phyloP scores from a whole-genome alignment of 176 grass and related monocot species.

The Eleusine indica region DNA sequence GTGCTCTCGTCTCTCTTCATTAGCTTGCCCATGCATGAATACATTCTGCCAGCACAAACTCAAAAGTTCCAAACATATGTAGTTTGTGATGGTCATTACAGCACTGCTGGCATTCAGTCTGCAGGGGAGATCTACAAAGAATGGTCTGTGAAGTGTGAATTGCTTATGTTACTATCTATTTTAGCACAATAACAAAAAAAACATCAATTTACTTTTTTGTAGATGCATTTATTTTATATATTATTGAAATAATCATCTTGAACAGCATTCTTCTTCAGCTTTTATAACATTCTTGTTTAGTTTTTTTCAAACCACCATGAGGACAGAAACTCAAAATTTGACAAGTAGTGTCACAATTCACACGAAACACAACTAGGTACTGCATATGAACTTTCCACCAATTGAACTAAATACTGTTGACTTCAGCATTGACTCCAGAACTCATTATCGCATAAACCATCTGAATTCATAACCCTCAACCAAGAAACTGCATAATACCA shows the following conservation, averaged over 20 bases:
- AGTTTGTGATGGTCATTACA: conserved; percentile 14
- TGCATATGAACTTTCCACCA: neutral
- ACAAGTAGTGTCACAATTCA: neutral
- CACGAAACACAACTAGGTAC: neutral
- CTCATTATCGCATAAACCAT: neutral
- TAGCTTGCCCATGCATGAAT: neutral
- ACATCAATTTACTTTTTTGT: conserved; percentile 8
- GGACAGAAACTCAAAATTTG: neutral
- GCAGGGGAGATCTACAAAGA: conserved; percentile 34
- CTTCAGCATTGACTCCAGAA: neutral
- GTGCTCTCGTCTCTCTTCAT: neutral
- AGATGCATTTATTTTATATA: neutral
- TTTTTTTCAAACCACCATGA: conserved; percentile 1
- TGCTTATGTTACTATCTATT: neutral
- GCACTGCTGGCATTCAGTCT: conserved; percentile 16
- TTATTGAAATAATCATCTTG: neutral
- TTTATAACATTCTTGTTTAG: neutral
- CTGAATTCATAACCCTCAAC: neutral
- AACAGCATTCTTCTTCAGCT: neutral
- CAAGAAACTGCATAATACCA: neutral
- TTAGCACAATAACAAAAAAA: conserved; percentile 4
- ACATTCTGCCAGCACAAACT: neutral
- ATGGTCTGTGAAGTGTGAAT: conserved; percentile 6
- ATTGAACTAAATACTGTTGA: neutral
- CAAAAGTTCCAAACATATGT: conserved; percentile 2